Base-by-base conservation (phyloP, 208 protist species). In the Leishmania amazonensis region DNA sequence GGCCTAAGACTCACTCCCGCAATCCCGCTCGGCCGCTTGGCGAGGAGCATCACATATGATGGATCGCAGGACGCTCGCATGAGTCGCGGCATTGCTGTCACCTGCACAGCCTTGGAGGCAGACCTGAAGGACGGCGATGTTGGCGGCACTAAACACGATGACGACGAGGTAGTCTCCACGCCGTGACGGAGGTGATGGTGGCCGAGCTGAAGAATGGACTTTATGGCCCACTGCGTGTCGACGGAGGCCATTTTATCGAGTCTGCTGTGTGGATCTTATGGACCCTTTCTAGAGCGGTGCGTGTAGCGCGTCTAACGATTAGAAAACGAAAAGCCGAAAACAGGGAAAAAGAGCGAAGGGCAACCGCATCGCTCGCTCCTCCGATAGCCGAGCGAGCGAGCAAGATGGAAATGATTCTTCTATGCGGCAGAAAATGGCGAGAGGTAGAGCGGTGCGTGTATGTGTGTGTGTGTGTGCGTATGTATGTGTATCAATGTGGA, bases 1-100 rank as follows among this genome's bases (percentile, higher is more conserved):
- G 75, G 70, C 75, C 79, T 76, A 35, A 92, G 71, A 11, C 79
- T 76, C 0, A 92, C 81, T 8, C 89, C 89, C 13, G 86, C 79
- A 15, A 92, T 79, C 38, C 84, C 81, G 31, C 75, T 81, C 4
- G 86, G 81, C 1, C 89, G 84, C 49, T 51, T 81, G 38, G 84
- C 85, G 13, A 92, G 83, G 4, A 92, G 73, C 51, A 92, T 49
- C 47, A 83, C 73, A 45, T 80, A 76, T 21, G 86, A 49, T 13
- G 60, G 11, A 45, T 71, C 38, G 40, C 68, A 28, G 35, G 62
- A 42, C 15, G 70, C 47, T 24, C 75, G 64, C 78, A 84, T 67
- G 72, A 85, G 73, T 2, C 82, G 75, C 15, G 76, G 79, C 73
- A 76, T 70, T 49, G 82, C 65, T 45, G 79, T 54, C 8, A 82